These are phyloP conservation scores for Actinidia polygama DNA, from an alignment of 179 eudicot genomes.

Conservation along the genomic window DNA sequence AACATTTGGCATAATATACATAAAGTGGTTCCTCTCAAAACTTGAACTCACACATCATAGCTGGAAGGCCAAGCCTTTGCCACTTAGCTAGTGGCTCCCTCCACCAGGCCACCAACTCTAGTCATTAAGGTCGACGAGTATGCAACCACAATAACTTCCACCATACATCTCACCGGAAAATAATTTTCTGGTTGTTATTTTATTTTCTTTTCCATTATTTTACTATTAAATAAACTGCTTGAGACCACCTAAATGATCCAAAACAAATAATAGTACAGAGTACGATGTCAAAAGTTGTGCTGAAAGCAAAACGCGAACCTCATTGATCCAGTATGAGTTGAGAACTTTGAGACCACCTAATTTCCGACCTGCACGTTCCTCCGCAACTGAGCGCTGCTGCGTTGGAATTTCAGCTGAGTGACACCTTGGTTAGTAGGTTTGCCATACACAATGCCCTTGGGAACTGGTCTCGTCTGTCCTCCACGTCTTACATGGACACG, in stretches of 20 bases:
- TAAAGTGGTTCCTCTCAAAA: no score
- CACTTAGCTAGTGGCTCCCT: no score
- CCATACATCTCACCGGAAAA: no score
- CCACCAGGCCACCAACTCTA: no score
- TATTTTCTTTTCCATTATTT: background rate
- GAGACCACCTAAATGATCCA: no score
- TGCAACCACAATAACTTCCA: no score
- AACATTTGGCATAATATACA: no score
- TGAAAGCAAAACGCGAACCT: conserved; percentile 26
- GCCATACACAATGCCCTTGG: conserved; percentile 78
- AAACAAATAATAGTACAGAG: background rate
- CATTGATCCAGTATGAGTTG: conserved; percentile 47
- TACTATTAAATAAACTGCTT: no score
- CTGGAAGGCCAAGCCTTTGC: no score
- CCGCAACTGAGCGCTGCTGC: conserved; percentile 46
- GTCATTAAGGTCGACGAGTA: no score
- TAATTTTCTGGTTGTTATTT: background rate
- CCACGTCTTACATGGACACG: conserved; percentile 72
- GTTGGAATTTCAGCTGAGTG: conserved; percentile 53
- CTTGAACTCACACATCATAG: no score
- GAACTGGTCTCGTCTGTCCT: conserved; percentile 76
- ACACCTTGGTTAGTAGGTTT: conserved; percentile 78
- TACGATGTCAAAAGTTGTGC: background rate
- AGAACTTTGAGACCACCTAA: conserved; percentile 45
- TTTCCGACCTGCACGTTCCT: conserved; percentile 45